Percentiles rank a stretch among this genome's conserved stretches.
Evolutionary conservation across 805 yeast species (phyloP).

Genomic region (Wickerhamomyces queroliae): DNA sequence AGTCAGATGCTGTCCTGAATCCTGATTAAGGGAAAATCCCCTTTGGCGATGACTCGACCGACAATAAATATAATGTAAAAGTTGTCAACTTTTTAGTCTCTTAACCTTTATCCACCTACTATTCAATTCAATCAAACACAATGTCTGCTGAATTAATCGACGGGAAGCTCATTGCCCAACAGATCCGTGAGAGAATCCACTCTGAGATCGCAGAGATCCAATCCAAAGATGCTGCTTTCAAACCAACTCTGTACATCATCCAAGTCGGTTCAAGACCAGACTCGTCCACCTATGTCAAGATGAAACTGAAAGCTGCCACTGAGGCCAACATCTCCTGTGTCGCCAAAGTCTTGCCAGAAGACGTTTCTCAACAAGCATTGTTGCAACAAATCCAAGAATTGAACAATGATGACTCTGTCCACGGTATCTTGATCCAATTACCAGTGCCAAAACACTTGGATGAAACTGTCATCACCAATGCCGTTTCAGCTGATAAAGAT

Average conservation of each 20-base stretch:
- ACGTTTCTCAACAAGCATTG: slow-evolving; percentile 53
- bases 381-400: slow-evolving; percentile 54
- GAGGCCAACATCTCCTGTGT: slow-evolving; percentile 74
- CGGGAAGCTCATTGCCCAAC: slow-evolving; percentile 53
- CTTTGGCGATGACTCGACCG: too few relatives aligned
- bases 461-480: slow-evolving; percentile 74
- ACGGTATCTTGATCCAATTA: slow-evolving; percentile 85
- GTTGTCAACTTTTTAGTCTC: too few relatives aligned
- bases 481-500: slow-evolving; percentile 80
- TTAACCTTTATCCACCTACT: neutral
- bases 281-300: slow-evolving; percentile 83
- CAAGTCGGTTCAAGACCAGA: slow-evolving; percentile 92
- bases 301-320: slow-evolving; percentile 85
- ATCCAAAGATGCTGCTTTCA: slow-evolving; percentile 40
- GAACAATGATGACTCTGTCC: slow-evolving; percentile 70
- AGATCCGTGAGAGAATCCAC: slow-evolving; percentile 46
- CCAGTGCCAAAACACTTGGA: slow-evolving; percentile 81
- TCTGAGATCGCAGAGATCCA: slow-evolving; percentile 43
- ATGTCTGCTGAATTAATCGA: slow-evolving; percentile 40
- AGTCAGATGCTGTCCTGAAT: too few relatives aligned
- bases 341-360: slow-evolving; percentile 58
- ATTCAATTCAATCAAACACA: neutral
- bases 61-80: too few relatives aligned
- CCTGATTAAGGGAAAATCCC: too few relatives aligned
- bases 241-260: slow-evolving; percentile 74